Conservation (phyloP, 345 rosid species). For the Kernera saxatilis region DNA sequence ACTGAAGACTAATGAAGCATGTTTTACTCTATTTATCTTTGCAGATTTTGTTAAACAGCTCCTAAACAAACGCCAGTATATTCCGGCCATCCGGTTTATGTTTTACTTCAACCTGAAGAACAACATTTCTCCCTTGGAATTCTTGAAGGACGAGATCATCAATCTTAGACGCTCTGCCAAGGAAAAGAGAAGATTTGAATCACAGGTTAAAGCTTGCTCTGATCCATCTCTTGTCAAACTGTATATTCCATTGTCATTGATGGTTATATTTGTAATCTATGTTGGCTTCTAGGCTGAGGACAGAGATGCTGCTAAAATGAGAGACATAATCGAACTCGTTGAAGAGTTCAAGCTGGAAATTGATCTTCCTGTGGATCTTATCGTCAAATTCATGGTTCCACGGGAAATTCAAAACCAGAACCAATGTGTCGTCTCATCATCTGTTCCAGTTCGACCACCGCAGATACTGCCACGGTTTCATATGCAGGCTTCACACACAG, state of each 20-base stretch:
- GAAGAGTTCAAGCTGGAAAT: conserved; percentile 22
- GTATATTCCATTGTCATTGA: background rate
- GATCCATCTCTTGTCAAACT: background rate
- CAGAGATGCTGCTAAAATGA: conserved; percentile 18
- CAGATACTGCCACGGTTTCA: background rate
- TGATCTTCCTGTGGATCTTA: conserved; percentile 23
- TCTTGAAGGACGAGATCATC: conserved; percentile 14
- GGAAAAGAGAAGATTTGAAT: background rate
- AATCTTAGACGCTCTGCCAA: conserved; percentile 10
- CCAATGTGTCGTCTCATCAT: background rate
- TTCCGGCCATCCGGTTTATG: conserved; percentile 19
- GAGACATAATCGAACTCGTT: conserved; percentile 20
- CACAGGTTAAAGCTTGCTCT: conserved; percentile 13
- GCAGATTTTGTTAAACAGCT: conserved; percentile 6
- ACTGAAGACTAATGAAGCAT: background rate
- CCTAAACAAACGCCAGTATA: background rate
- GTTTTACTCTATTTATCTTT: background rate
- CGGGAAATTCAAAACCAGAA: conserved; percentile 3
- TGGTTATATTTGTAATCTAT: background rate
- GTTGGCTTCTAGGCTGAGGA: conserved; percentile 17
- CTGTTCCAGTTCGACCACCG: background rate
- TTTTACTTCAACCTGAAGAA: background rate
- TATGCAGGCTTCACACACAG: background rate
- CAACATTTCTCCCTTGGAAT: background rate
- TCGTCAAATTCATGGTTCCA: conserved; percentile 20